These are phyloP conservation scores for Aegilops longissima DNA, from an alignment of 176 grass and related monocot species.

Conservation along the genomic window DNA sequence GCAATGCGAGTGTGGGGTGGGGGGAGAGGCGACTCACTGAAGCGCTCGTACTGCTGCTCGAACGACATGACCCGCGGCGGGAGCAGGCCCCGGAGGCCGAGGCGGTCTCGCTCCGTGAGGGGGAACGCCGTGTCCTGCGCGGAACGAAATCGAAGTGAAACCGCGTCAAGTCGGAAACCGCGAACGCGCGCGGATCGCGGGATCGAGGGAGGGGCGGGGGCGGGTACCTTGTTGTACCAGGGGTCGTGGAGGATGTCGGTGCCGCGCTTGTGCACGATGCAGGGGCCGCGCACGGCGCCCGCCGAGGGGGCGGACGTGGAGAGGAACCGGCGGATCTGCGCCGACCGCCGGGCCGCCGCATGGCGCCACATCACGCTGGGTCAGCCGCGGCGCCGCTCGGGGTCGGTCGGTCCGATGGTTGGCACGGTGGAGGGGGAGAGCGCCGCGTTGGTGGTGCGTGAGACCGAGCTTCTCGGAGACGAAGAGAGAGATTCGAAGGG, in stretches of 20 bases:
- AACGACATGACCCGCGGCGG: conserved; percentile 98
- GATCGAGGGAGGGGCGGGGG: not conserved
- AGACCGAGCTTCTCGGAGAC: conserved; percentile 4
- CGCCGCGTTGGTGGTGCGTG: not conserved
- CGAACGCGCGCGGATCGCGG: not conserved
- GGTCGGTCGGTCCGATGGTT: not conserved
- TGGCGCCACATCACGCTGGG: conserved; percentile 62
- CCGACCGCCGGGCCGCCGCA: conserved; percentile 49
- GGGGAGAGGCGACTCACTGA: conserved; percentile 57
- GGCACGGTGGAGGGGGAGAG: not conserved
- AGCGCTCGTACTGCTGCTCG: conserved; percentile 92
- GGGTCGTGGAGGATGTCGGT: conserved; percentile 95
- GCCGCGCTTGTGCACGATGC: conserved; percentile 91
- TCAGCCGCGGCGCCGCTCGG: not conserved
- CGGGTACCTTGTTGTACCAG: conserved; percentile 87
- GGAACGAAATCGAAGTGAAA: not conserved
- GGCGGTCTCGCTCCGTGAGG: conserved; percentile 89
- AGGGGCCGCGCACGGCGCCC: conserved; percentile 61
- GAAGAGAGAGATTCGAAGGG: conserved; percentile 34
- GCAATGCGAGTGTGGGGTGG: not conserved
- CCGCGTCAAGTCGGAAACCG: not conserved
- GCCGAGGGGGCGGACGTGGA: conserved; percentile 40
- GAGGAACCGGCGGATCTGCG: conserved; percentile 61
- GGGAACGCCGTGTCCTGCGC: conserved; percentile 93
- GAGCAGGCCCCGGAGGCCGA: conserved; percentile 90